Evolutionary conservation across 2,329 filamentous ascomycete species (phyloP).

Genomic region (Biscogniauxia mediterranea): DNA sequence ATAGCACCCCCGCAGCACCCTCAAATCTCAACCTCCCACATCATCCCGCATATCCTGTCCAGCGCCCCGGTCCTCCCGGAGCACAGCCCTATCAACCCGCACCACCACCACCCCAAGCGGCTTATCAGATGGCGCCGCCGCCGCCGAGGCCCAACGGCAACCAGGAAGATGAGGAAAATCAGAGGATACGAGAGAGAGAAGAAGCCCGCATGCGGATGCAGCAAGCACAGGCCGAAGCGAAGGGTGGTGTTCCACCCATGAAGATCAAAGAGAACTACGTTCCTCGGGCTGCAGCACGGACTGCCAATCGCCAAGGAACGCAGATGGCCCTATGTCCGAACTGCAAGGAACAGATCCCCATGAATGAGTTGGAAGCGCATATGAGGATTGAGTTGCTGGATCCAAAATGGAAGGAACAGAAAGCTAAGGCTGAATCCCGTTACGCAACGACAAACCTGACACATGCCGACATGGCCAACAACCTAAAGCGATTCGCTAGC

Average conservation of each 20-base stretch:
- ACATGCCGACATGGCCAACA: slow-evolving; percentile 84
- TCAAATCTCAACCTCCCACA: slow-evolving; percentile 40
- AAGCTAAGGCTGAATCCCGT: slow-evolving; percentile 81
- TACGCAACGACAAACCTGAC: slow-evolving; percentile 83
- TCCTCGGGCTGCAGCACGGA: slow-evolving; percentile 73
- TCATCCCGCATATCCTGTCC: slow-evolving; percentile 37
- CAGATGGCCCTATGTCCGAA: slow-evolving; percentile 83
- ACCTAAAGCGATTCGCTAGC: slow-evolving; percentile 90
- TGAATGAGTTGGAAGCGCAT: slow-evolving; percentile 85
- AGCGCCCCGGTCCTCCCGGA: slow-evolving; percentile 15
- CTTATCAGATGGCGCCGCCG: slow-evolving; percentile 35
- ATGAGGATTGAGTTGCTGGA: slow-evolving; percentile 94
- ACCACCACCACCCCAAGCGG: slow-evolving; percentile 39
- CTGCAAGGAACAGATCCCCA: slow-evolving; percentile 85
- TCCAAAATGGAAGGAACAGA: slow-evolving; percentile 93
- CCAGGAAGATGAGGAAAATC: slow-evolving; percentile 62
- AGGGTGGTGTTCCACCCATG: slow-evolving; percentile 67
- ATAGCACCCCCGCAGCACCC: slow-evolving; percentile 45
- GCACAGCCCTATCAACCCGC: slow-evolving; percentile 34
- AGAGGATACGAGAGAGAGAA: slow-evolving; percentile 61
- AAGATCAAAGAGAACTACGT: slow-evolving; percentile 94
- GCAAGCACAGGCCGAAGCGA: slow-evolving; percentile 75
- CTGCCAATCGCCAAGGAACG: slow-evolving; percentile 62
- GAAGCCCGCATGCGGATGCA: slow-evolving; percentile 64
- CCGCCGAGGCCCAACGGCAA: slow-evolving; percentile 35